Percentiles rank a stretch among this genome's conserved stretches.
Evolutionary conservation across 192 early-diverging fungal species (phyloP).

Genomic region (Mortierella claussenii): DNA sequence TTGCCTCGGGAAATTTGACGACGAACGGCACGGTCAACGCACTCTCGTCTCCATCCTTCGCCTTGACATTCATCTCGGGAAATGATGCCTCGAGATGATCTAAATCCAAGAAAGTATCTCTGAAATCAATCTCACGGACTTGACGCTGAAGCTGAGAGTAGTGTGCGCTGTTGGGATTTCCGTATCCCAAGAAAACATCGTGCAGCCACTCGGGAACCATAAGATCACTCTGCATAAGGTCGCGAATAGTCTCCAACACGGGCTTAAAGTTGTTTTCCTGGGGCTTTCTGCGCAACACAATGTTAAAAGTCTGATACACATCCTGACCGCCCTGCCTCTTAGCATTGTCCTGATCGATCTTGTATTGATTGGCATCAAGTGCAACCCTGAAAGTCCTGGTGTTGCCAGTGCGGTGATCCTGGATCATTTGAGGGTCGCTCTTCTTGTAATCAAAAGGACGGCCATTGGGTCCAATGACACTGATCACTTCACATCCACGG

Average conservation of each 20-base stretch:
- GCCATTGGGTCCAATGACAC: conserved; percentile 80
- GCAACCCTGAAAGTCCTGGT: conserved; percentile 77
- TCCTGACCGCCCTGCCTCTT: conserved; percentile 64
- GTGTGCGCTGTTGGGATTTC: conserved; percentile 83
- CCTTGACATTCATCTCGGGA: conserved; percentile 60
- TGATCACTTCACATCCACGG: conserved; percentile 88
- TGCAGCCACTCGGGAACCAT: conserved; percentile 94
- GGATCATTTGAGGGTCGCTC: conserved; percentile 44
- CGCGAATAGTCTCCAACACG: conserved; percentile 90
- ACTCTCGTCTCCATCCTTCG: conserved; percentile 37
- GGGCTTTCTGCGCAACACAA: conserved; percentile 88
- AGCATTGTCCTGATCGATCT: conserved; percentile 64
- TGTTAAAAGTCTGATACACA: conserved; percentile 86
- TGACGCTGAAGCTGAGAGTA: conserved; percentile 71
- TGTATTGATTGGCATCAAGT: conserved; percentile 91
- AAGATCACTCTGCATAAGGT: conserved; percentile 83
- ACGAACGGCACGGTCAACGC: conserved; percentile 77
- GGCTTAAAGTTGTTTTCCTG: conserved; percentile 96
- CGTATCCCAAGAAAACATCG: conserved; percentile 94
- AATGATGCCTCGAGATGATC: conserved; percentile 80
- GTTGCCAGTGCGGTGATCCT: conserved; percentile 56
- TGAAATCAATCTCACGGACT: conserved; percentile 75
- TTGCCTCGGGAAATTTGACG: conserved; percentile 70
- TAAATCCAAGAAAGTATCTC: conserved; percentile 89
- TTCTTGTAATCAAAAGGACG: conserved; percentile 52